Evolutionary conservation across 345 rosid genomes (phyloP).

Genomic region (Pugionium dolabratum): DNA sequence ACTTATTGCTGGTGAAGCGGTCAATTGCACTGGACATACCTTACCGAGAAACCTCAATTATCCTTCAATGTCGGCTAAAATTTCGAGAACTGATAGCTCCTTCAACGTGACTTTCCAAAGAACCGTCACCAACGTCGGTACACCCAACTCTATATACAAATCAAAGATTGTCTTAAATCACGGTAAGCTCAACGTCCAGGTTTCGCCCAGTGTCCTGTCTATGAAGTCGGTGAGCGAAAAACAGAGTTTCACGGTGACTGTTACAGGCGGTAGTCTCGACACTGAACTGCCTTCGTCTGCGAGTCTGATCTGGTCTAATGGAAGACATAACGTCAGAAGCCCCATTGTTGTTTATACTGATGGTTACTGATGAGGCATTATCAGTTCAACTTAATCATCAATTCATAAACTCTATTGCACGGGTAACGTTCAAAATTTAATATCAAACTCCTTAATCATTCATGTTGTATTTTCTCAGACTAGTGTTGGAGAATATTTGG

Average conservation of each 20-base stretch:
- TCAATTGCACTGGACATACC: conserved; percentile 34
- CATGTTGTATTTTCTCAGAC: no score
- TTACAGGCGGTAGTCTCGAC: not conserved
- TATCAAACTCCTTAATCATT: no score
- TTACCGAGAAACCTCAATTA: conserved; percentile 52
- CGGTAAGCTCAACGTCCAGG: conserved; percentile 26
- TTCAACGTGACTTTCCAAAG: conserved; percentile 38
- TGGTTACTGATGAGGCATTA: not conserved
- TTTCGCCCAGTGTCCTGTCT: conserved; percentile 42
- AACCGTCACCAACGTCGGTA: conserved; percentile 61
- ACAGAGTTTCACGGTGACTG: conserved; percentile 45
- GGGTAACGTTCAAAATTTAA: no score
- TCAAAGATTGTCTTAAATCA: conserved; percentile 15
- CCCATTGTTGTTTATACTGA: conserved; percentile 38
- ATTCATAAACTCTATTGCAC: no score
- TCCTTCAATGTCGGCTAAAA: conserved; percentile 46
- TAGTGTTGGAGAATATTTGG: no score
- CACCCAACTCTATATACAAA: conserved; percentile 48
- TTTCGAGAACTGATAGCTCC: conserved; percentile 7
- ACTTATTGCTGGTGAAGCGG: conserved; percentile 39
- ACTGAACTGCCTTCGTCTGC: conserved; percentile 19
- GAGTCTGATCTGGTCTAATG: conserved; percentile 42
- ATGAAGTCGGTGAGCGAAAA: conserved; percentile 42
- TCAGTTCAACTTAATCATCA: not conserved
- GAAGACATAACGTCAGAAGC: conserved; percentile 38